These are phyloP conservation scores for Coriolopsis trogii DNA, from an alignment of 1,284 basidiomycete genomes.

Conservation along the genomic window DNA sequence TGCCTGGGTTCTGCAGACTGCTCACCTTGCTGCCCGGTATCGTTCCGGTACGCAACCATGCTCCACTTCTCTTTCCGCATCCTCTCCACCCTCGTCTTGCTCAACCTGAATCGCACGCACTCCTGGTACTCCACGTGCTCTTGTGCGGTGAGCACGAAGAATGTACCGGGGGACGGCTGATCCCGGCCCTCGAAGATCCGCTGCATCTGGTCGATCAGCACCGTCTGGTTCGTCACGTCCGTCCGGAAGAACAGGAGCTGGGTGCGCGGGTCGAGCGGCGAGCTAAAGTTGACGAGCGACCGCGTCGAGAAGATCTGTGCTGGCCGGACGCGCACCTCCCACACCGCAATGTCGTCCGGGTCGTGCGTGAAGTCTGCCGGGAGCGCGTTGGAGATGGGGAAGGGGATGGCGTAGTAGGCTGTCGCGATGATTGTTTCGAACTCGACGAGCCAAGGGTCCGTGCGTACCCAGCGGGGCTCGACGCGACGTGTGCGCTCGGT, in stretches of 20 bases:
- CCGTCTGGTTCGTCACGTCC: background rate
- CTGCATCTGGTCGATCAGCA: background rate
- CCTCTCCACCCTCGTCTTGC: constrained; percentile 2
- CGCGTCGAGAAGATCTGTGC: background rate
- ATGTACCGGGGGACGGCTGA: background rate
- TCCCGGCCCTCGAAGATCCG: constrained; percentile 7
- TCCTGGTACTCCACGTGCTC: background rate
- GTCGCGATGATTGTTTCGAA: constrained; percentile 35
- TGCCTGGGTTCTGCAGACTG: too few species aligned
- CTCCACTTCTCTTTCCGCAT: constrained; percentile 5
- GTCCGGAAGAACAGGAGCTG: constrained; percentile 1
- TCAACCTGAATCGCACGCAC: background rate
- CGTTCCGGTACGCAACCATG: constrained; percentile 1
- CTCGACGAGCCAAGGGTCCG: constrained; percentile 37
- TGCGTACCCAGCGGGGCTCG: constrained; percentile 27
- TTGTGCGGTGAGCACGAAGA: constrained; percentile 4
- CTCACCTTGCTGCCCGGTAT: background rate
- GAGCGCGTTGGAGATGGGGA: constrained; percentile 26
- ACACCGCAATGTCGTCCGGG: background rate
- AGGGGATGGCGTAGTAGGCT: constrained; percentile 33
- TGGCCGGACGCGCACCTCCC: background rate
- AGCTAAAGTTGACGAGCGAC: background rate
- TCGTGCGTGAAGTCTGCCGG: background rate
- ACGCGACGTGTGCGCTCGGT: constrained; percentile 27
- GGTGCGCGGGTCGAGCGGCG: background rate